phyloP scores from a whole-genome alignment of 768 basidiomycete species.

The Strobilomyces confusus region DNA sequence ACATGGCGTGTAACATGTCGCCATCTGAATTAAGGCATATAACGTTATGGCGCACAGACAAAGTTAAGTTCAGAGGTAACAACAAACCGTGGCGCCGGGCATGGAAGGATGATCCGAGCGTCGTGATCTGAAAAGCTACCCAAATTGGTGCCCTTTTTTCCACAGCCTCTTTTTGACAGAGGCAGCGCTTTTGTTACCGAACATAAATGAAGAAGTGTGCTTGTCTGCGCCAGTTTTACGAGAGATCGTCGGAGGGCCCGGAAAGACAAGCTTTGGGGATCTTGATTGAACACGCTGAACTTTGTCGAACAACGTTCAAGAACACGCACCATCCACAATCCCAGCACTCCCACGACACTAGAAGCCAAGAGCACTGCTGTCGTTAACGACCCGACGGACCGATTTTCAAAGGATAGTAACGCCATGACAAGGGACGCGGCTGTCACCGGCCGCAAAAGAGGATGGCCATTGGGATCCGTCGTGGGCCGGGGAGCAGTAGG shows the following conservation, averaged over 20 bases:
- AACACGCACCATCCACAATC: constrained; percentile 63
- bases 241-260: constrained; percentile 51
- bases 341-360: constrained; percentile 56
- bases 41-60: constrained; percentile 9
- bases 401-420: constrained; percentile 64
- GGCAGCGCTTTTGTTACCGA: constrained; percentile 68
- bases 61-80: constrained; percentile 27
- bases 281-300: constrained; percentile 14
- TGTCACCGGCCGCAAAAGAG: constrained; percentile 60
- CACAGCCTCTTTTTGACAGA: constrained; percentile 58
- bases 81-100: constrained; percentile 7
- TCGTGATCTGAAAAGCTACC: constrained; percentile 18
- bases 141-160: constrained; percentile 38
- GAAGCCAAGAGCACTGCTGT: constrained; percentile 48
- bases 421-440: constrained; percentile 50
- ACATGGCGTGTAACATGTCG: constrained; percentile 10
- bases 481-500: constrained; percentile 31
- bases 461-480: constrained; percentile 41
- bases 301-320: constrained; percentile 9
- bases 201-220: constrained; percentile 73
- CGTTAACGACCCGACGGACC: constrained; percentile 52
- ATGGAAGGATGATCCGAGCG: constrained; percentile 16
- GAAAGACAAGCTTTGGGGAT: constrained; percentile 53
- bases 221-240: constrained; percentile 81
- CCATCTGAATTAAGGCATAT: constrained; percentile 16